Evolutionary conservation across 371 early-diverging fungal genomes (phyloP).

Genomic region (Syncephalastrum contaminatum): DNA sequence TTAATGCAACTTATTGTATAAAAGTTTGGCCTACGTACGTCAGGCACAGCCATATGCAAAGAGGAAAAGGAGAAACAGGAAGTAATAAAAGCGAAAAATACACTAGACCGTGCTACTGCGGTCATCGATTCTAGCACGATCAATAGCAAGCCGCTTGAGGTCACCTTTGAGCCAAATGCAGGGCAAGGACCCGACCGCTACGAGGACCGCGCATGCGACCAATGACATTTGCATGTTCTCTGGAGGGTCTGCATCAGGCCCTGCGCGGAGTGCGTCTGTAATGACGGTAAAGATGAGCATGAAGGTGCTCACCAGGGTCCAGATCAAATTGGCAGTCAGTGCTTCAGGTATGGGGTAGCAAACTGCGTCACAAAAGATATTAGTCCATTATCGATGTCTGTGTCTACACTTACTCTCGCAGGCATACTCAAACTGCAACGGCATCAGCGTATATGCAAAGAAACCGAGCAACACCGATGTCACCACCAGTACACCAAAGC

Average conservation of each 20-base stretch:
- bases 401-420: constrained; percentile 42
- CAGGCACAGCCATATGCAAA: too few relatives aligned
- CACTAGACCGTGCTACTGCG: too few relatives aligned
- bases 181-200: constrained; percentile 26
- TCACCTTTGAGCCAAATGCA: constrained; percentile 34
- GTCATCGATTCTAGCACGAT: background rate
- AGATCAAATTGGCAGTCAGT: constrained; percentile 40
- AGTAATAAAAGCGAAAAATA: too few relatives aligned
- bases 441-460: constrained; percentile 46
- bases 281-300: constrained; percentile 49
- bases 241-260: constrained; percentile 21
- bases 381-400: too few relatives aligned
- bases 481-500: constrained; percentile 40
- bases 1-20: too few relatives aligned
- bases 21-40: too few relatives aligned
- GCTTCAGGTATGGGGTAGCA: constrained; percentile 56
- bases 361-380: too few relatives aligned
- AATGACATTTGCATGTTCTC: constrained; percentile 30
- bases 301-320: constrained; percentile 51
- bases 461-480: constrained; percentile 47
- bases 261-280: constrained; percentile 39
- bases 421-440: constrained; percentile 53
- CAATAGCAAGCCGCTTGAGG: constrained; percentile 23
- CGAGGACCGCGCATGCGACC: constrained; percentile 27
- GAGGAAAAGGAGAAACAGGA: too few relatives aligned